These are phyloP conservation scores for Vigna mungo DNA, from an alignment of 306 rosid genomes.

Conservation along the genomic window DNA sequence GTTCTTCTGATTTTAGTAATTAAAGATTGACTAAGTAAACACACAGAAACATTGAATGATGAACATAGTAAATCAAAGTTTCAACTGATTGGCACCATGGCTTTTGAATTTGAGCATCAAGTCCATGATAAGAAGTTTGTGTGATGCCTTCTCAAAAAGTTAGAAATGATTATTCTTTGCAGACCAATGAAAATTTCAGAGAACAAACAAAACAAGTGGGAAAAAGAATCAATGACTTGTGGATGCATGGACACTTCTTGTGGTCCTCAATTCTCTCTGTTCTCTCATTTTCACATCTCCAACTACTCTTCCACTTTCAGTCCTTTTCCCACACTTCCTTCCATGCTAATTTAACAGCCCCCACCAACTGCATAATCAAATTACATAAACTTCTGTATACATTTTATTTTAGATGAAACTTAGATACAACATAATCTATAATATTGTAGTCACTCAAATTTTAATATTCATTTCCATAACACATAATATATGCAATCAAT, in stretches of 20 bases:
- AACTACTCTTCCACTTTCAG: slow-evolving; percentile 4
- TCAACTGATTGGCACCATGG: background rate
- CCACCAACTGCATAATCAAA: background rate
- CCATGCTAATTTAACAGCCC: background rate
- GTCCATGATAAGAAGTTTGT: background rate
- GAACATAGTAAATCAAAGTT: background rate
- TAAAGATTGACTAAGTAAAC: background rate
- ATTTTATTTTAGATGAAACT: background rate
- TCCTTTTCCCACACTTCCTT: background rate
- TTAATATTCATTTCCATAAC: too few relatives aligned
- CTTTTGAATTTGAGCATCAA: background rate
- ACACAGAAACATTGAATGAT: background rate
- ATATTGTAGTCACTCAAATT: too few relatives aligned
- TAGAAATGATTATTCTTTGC: slow-evolving; percentile 1
- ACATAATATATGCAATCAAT: too few relatives aligned
- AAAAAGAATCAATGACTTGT: background rate
- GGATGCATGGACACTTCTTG: slow-evolving; percentile 1
- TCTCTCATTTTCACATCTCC: background rate
- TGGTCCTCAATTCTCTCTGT: background rate
- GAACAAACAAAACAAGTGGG: slow-evolving; percentile 5
- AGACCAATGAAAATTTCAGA: background rate
- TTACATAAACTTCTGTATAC: background rate
- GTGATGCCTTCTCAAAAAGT: background rate
- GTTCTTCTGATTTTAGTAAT: background rate
- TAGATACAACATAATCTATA: too few relatives aligned